A percentile compares a stretch with the other conserved stretches of the same genome.
Evolutionary conservation across 2,329 filamentous ascomycete genomes (phyloP).

Genomic region (Calonectria hongkongensis): DNA sequence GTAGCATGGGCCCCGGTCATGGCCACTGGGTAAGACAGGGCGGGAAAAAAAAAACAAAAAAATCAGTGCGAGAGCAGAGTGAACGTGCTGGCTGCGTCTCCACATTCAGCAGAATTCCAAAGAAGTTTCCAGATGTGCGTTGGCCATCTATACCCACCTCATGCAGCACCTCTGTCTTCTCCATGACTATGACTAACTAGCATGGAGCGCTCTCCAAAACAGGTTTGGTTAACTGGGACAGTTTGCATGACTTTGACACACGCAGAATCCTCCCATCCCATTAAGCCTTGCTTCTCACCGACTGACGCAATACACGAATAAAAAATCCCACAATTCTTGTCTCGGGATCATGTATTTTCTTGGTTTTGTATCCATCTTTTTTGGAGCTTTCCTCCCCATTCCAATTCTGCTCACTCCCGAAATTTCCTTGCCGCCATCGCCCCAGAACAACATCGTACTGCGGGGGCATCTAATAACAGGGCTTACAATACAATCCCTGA

Average conservation of each 20-base stretch:
- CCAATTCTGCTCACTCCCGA: not conserved
- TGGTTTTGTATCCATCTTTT: not conserved
- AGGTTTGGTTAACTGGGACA: constrained; percentile 26
- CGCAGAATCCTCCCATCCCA: constrained; percentile 43
- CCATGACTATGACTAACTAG: constrained; percentile 50
- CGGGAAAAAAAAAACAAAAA: not conserved
- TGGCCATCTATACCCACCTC: constrained; percentile 23
- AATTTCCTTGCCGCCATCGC: not conserved
- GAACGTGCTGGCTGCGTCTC: constrained; percentile 4
- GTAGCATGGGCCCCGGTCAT: constrained; percentile 6
- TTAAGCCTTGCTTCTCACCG: constrained; percentile 37
- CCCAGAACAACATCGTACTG: not conserved
- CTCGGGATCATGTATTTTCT: not conserved
- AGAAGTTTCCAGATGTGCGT: constrained; percentile 49
- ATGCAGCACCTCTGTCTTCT: constrained; percentile 24
- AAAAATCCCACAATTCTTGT: not conserved
- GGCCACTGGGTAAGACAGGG: not conserved
- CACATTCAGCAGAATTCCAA: constrained; percentile 41
- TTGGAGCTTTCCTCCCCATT: not conserved
- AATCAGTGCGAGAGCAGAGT: not conserved
- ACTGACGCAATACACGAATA: constrained; percentile 6
- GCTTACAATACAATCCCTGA: no score
- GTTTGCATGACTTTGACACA: constrained; percentile 56
- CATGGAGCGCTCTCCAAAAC: constrained; percentile 26
- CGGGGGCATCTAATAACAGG: not conserved